Conservation (phyloP, 768 basidiomycete genomes). For the Hygrocybe coccinea region DNA sequence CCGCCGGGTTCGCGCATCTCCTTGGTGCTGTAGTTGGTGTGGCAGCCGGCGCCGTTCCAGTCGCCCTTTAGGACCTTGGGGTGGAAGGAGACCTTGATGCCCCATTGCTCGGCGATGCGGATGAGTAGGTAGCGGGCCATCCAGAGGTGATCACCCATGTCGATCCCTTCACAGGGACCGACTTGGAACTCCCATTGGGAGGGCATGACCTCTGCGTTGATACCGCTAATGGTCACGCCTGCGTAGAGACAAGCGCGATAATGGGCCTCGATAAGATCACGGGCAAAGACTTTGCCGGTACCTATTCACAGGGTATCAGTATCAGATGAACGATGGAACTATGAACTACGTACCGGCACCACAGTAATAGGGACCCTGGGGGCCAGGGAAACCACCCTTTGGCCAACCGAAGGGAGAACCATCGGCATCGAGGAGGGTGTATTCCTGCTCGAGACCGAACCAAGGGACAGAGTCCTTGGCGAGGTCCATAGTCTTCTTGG, state of each 20-base stretch:
- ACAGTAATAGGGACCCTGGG: constrained; percentile 99
- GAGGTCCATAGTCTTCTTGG: constrained; percentile 93
- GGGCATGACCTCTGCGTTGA: constrained; percentile 99
- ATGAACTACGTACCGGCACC: constrained; percentile 73
- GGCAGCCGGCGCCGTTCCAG: constrained; percentile 99
- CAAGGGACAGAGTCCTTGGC: constrained; percentile 79
- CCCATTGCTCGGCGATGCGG: constrained; percentile 97
- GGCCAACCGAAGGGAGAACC: constrained; percentile 94
- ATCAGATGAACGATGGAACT: constrained; percentile 3
- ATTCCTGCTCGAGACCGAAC: constrained; percentile 99
- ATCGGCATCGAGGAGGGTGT: constrained; percentile 93
- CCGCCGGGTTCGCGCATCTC: constrained; percentile 92
- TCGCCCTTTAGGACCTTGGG: constrained; percentile 96
- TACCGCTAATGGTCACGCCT: constrained; percentile 96
- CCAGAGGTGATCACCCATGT: constrained; percentile 99
- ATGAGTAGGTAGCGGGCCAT: constrained; percentile 96
- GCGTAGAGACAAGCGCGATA: constrained; percentile 95
- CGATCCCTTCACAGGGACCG: constrained; percentile 94
- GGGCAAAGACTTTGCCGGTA: constrained; percentile 95
- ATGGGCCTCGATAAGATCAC: constrained; percentile 98
- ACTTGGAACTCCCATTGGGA: constrained; percentile 99
- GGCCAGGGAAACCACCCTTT: constrained; percentile 98
- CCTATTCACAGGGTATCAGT: constrained; percentile 43
- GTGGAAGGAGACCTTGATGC: constrained; percentile 97
- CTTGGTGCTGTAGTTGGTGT: constrained; percentile 96